Base-by-base conservation (phyloP, 1,139 yeast species). In the Candida gigantensis region DNA sequence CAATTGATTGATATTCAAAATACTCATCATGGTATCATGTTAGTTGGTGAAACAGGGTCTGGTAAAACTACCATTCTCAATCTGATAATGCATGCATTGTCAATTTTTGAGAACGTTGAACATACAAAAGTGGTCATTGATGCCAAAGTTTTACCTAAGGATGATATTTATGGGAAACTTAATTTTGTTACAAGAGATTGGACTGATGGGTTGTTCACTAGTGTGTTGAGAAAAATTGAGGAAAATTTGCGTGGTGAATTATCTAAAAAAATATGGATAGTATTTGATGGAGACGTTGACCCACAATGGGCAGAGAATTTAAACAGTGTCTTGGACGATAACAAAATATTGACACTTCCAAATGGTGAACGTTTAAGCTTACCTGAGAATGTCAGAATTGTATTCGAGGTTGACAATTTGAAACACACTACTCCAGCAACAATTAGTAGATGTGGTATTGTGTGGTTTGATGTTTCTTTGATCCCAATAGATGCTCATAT, bases 251-350 rank as follows among this genome's bases (percentile, higher is more conserved):
- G 84, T 30, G 88, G 87, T 2, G 88, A 82, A 47, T 56, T 60
- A 15, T 51, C 61, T 3, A 79, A 75, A 42, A 61, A 73, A 2
- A 73, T 80, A 13, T 89, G 96, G 95, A 74, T 92, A 43, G 73
- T 90, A 0, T 86, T 92, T 55, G 97, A 90, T 60, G 95, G 97
- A 30, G 97, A 88, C 49, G 78, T 92, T 28, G 97, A 92, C 54
- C 97, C 98, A 0, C 81, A 78, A 36, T 92, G 97, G 95, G 89
- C 89, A 1, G 98, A 92, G 51, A 85, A 85, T 43, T 65, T 92
- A 47, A 92, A 92, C 58, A 84, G 95, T 65, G 94, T 89, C 9
- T 68, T 92, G 21, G 98, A 92, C 60, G 97, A 92, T 50, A 92
- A 89, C 56, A 80, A 76, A 47, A 51, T 85, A 1, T 62, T 90